Evolutionary conservation across 23 red algal species (phyloP).

Genomic region (Gracilaria gracilis): DNA sequence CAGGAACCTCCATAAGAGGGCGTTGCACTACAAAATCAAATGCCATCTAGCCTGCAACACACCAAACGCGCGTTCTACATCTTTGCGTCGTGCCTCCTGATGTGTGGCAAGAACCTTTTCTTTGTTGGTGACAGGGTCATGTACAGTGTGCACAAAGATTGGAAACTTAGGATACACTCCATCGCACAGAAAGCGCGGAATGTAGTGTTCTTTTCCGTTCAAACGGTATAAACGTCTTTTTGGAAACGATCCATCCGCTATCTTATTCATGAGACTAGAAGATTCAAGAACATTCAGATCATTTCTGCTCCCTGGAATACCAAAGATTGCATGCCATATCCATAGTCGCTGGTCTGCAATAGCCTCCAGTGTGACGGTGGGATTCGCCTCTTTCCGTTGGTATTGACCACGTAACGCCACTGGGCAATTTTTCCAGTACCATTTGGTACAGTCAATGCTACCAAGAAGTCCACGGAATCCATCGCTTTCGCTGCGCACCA

Average conservation of each 20-base stretch:
- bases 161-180: constrained; percentile 22
- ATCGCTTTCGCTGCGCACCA: neutral
- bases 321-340: constrained; percentile 57
- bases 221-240: neutral
- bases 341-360: constrained; percentile 37
- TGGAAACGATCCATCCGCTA: constrained; percentile 18
- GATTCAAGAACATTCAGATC: constrained; percentile 46
- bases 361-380: constrained; percentile 8
- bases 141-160: constrained; percentile 13
- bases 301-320: constrained; percentile 36
- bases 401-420: constrained; percentile 20
- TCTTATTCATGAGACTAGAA: constrained; percentile 20
- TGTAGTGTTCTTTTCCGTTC: neutral
- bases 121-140: constrained; percentile 5
- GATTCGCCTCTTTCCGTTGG: constrained; percentile 6
- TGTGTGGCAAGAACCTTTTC: neutral
- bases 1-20: no score
- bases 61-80: constrained; percentile 14
- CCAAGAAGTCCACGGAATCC: constrained; percentile 53
- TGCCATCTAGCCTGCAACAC: constrained; percentile 45
- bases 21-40: neutral
- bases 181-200: constrained; percentile 26
- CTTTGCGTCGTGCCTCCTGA: constrained; percentile 26
- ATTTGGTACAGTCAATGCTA: constrained; percentile 46
- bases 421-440: constrained; percentile 33